Base-by-base conservation (phyloP, 768 basidiomycete species). In the Mrakia blollopis region DNA sequence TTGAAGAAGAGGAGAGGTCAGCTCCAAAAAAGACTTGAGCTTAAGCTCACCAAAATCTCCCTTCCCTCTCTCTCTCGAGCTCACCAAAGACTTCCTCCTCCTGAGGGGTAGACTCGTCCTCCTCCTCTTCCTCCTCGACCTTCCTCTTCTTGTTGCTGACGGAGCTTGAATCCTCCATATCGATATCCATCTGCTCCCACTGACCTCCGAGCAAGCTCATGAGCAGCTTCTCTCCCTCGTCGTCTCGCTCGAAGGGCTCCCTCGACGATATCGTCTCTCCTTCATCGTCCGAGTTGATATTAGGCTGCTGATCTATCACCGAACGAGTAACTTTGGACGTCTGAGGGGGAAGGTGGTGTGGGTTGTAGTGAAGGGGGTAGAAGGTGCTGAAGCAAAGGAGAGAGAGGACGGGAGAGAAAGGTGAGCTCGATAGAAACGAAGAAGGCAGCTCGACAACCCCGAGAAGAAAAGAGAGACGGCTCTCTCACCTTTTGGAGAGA, bases 1-100 rank as follows among this genome's bases (percentile, higher is more conserved):
- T 4, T 2, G 18, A 18, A 9, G 32, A 37, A 32, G 10, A 63
- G 62, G 21, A 23, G 25, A 35, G 39, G 63, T 30, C 61, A 35
- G 61, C 32, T 62, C n/a, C 11, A 25, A n/a, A n/a, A n/a, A n/a
- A n/a, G n/a, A n/a, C 18, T 37, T 6, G 37, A 37, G 25, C 35
- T 39, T 23, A 23, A 68, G 65, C 65, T 68, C 32, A 65, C 13
- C 65, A 23, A n/a, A 21, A 23, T 10, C 23, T 39, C 65, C 35
- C 35, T 68, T 37, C 35, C n/a, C 35, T 23, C 61, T 28, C 2
- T 1, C 44, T 37, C 3, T 18, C 21, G 39, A n/a, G 37, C 35
- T 68, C 21, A 68, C 65, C 65, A 41, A 68, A 68, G 25, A 68
- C 65, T 21, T 68, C 65, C 39, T 68, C 65, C 28, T n/a, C 37